Conservation (phyloP, 139 green algal genomes). For the Coelastrella sp. region DNA sequence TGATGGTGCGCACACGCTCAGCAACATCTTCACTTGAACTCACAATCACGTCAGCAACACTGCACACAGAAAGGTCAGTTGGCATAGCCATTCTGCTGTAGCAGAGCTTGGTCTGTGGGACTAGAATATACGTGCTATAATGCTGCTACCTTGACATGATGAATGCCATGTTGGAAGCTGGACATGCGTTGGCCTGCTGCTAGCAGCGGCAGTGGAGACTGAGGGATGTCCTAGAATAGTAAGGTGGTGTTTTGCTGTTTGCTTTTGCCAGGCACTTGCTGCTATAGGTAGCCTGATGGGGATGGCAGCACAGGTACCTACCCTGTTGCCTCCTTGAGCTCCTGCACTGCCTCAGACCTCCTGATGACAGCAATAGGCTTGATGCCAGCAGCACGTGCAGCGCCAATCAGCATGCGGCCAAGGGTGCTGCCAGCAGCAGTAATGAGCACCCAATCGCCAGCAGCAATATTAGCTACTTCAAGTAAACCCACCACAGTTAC, state of each 20-base stretch:
- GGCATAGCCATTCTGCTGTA: background rate
- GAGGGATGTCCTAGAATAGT: too few relatives aligned
- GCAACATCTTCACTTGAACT: slow-evolving; percentile 2
- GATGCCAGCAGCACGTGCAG: slow-evolving; percentile 17
- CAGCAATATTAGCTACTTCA: slow-evolving; percentile 9
- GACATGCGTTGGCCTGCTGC: too few relatives aligned
- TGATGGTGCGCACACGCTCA: slow-evolving; percentile 39
- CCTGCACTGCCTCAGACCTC: slow-evolving; percentile 25
- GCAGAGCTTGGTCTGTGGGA: background rate
- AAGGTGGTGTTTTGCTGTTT: too few relatives aligned
- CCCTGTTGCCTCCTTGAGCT: slow-evolving; percentile 31
- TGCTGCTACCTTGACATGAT: background rate
- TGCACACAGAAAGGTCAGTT: background rate
- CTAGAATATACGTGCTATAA: too few relatives aligned
- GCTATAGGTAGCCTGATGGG: too few relatives aligned
- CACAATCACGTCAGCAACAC: slow-evolving; percentile 36
- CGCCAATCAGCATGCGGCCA: slow-evolving; percentile 33
- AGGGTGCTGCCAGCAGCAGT: slow-evolving; percentile 43
- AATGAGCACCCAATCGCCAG: slow-evolving; percentile 33
- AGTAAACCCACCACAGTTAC: slow-evolving; percentile 38
- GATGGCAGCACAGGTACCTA: background rate
- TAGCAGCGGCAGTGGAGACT: too few relatives aligned
- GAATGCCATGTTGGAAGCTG: too few relatives aligned
- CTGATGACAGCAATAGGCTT: slow-evolving; percentile 40
- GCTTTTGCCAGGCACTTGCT: too few relatives aligned